phyloP scores from a whole-genome alignment of 805 yeast species.

The Naumovozyma baii region DNA sequence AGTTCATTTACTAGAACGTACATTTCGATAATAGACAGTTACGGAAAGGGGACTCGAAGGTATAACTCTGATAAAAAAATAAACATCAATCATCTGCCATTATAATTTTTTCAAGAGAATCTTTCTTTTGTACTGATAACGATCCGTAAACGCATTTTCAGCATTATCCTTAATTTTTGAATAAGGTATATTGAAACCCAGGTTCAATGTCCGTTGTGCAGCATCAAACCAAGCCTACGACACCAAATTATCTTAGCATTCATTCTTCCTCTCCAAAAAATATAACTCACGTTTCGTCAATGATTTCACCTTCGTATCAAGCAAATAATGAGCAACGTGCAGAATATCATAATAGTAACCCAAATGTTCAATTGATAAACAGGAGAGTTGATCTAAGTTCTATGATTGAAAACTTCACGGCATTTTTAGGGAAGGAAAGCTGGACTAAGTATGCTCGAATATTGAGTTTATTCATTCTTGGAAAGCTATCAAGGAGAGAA shows the following conservation, averaged over 20 bases:
- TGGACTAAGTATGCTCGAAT: constrained; percentile 86
- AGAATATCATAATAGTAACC: background rate
- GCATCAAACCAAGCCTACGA: constrained; percentile 5
- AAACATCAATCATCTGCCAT: too few species aligned
- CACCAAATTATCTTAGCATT: background rate
- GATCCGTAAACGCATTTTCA: too few species aligned
- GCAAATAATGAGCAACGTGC: background rate
- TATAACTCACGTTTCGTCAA: background rate
- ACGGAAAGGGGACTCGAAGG: too few species aligned
- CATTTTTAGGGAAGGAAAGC: constrained; percentile 51
- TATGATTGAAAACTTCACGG: constrained; percentile 65
- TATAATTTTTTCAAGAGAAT: too few species aligned
- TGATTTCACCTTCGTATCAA: background rate
- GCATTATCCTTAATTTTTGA: background rate
- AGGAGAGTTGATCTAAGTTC: constrained; percentile 49
- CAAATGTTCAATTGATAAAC: background rate
- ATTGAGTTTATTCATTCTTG: constrained; percentile 65
- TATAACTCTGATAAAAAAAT: too few species aligned
- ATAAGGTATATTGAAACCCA: too few species aligned
- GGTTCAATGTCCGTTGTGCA: constrained; percentile 18
- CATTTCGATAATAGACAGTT: too few species aligned
- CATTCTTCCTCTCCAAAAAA: background rate
- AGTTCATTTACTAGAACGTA: too few species aligned
- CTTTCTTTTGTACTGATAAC: too few species aligned
- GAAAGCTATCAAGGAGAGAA: constrained; percentile 70